These are phyloP conservation scores for Picea glauca DNA, from an alignment of 75 land plant species.

Conservation along the genomic window DNA sequence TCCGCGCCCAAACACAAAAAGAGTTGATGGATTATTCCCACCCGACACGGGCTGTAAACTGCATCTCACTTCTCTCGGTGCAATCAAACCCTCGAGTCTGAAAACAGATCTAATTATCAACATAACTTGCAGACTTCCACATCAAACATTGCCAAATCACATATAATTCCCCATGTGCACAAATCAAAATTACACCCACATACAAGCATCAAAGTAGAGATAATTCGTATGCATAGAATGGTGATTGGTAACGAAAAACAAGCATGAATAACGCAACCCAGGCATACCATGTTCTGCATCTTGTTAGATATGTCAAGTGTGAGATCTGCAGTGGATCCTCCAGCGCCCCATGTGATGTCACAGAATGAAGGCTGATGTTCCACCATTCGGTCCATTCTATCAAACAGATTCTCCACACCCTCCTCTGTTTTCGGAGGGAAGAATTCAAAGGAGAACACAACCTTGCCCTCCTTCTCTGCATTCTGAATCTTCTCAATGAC, in stretches of 20 bases:
- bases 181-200: neutral
- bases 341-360: slow-evolving; percentile 97
- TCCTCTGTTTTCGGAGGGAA: slow-evolving; percentile 96
- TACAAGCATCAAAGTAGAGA: neutral
- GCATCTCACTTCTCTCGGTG: too few relatives aligned
- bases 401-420: slow-evolving; percentile 73
- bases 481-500: slow-evolving; percentile 83
- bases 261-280: too few relatives aligned
- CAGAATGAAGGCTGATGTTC: slow-evolving; percentile 77
- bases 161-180: neutral
- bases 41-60: too few relatives aligned
- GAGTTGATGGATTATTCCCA: too few relatives aligned
- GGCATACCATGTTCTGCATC: slow-evolving; percentile 85
- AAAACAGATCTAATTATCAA: neutral
- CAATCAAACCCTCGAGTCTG: too few relatives aligned
- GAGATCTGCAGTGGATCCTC: slow-evolving; percentile 93
- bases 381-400: slow-evolving; percentile 80
- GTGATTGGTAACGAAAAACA: too few relatives aligned
- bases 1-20: too few relatives aligned
- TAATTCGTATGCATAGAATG: too few relatives aligned
- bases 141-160: neutral
- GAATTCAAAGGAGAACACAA: slow-evolving; percentile 91
- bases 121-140: neutral
- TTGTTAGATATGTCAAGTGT: slow-evolving; percentile 83
- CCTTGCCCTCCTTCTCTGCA: slow-evolving; percentile 37